These are phyloP conservation scores for Marasmius fiardii DNA, from an alignment of 1,284 basidiomycete species.

Conservation along the genomic window DNA sequence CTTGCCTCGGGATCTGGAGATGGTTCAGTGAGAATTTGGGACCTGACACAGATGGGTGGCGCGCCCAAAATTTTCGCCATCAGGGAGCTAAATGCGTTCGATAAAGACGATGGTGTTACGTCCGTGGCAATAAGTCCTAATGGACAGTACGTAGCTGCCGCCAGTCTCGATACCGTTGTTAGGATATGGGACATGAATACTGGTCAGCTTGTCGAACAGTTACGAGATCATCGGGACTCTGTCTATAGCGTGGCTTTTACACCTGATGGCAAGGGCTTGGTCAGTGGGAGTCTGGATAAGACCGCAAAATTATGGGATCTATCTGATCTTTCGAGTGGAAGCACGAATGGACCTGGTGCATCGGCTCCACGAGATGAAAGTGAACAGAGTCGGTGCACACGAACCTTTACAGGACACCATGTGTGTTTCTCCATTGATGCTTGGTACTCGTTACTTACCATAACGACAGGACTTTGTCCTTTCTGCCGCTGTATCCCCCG, in stretches of 20 bases:
- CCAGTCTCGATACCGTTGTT: constrained; percentile 80
- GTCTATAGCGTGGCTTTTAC: constrained; percentile 89
- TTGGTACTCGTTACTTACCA: constrained; percentile 3
- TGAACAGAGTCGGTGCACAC: constrained; percentile 52
- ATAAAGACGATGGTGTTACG: constrained; percentile 76
- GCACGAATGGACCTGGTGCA: too few relatives aligned
- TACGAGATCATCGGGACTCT: constrained; percentile 81
- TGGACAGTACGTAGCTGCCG: constrained; percentile 79
- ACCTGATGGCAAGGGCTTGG: constrained; percentile 76
- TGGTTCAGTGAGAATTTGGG: constrained; percentile 88
- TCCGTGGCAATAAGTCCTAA: constrained; percentile 81
- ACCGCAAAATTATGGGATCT: constrained; percentile 90
- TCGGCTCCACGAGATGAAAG: constrained; percentile 31
- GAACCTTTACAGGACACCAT: constrained; percentile 85
- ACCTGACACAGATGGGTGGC: constrained; percentile 61
- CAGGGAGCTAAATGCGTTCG: constrained; percentile 48
- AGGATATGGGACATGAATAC: constrained; percentile 84
- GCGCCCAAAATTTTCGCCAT: constrained; percentile 58
- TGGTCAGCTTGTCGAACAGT: constrained; percentile 68
- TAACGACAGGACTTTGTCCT: constrained; percentile 70
- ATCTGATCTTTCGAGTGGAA: constrained; percentile 39
- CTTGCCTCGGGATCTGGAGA: constrained; percentile 91
- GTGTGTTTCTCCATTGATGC: constrained; percentile 33
- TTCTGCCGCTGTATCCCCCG: constrained; percentile 77
- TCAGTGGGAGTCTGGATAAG: constrained; percentile 85